phyloP scores from a whole-genome alignment of 768 basidiomycete genomes.

The Piloderma croceum region DNA sequence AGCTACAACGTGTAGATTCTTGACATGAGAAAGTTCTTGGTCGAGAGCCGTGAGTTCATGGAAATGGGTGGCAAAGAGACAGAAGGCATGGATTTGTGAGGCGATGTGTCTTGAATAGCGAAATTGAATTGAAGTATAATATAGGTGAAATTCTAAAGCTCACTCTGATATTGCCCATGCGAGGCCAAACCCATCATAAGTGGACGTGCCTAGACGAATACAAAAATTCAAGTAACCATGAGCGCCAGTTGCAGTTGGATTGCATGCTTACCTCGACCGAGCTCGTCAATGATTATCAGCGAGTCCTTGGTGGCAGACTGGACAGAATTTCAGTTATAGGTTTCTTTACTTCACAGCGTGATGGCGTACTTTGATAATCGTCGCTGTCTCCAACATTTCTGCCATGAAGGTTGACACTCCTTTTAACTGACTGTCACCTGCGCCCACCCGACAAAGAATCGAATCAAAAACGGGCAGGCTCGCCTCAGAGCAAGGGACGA shows the following conservation, averaged over 20 bases:
- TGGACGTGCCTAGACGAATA: conserved; percentile 71
- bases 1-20: conserved; percentile 93
- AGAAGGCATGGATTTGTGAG: conserved; percentile 86
- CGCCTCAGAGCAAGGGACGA: conserved; percentile 88
- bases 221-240: conserved; percentile 2
- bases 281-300: conserved; percentile 94
- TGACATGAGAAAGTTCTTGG: conserved; percentile 80
- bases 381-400: conserved; percentile 98
- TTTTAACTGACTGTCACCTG: conserved; percentile 95
- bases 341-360: too few species aligned
- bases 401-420: conserved; percentile 99
- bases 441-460: conserved; percentile 91
- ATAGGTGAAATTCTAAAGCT: background rate
- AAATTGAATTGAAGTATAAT: conserved; percentile 1
- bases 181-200: conserved; percentile 94
- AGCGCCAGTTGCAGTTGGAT: background rate
- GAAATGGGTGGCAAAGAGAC: conserved; percentile 96
- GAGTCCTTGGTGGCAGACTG: conserved; percentile 91
- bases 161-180: conserved; percentile 99
- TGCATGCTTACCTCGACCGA: conserved; percentile 65
- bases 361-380: conserved; percentile 71
- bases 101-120: conserved; percentile 71
- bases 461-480: conserved; percentile 91
- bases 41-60: conserved; percentile 93
- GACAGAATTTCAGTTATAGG: too few species aligned